Percentiles rank a stretch among this genome's conserved stretches.
Conservation (phyloP, 768 basidiomycete genomes). For the Albatrellus ellisii region DNA sequence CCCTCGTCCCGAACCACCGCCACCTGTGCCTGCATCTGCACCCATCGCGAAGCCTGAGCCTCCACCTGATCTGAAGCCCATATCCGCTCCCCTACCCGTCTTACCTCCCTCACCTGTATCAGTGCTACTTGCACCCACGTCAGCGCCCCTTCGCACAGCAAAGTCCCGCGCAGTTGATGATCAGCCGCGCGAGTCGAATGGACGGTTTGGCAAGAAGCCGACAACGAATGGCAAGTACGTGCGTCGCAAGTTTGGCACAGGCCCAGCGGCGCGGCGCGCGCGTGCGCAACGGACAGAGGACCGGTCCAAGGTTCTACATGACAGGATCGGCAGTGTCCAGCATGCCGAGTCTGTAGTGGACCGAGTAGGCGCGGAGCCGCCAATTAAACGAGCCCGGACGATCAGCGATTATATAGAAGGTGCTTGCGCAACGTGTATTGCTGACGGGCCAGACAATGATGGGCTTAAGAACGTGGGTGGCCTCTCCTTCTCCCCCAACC, state of each 20-base stretch:
- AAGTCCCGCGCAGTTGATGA: slow-evolving; percentile 31
- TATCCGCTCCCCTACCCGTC: background rate
- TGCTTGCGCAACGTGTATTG: no score
- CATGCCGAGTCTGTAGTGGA: background rate
- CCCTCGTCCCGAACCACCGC: slow-evolving; percentile 5
- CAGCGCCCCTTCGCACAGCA: slow-evolving; percentile 18
- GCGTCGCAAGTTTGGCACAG: slow-evolving; percentile 14
- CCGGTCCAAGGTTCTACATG: slow-evolving; percentile 10
- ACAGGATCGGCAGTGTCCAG: no score
- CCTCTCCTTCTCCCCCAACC: slow-evolving; percentile 20
- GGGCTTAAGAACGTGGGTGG: no score
- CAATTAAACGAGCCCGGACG: no score
- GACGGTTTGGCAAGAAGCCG: slow-evolving; percentile 54
- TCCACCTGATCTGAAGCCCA: background rate
- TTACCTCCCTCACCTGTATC: no score
- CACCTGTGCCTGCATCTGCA: background rate
- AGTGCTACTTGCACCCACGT: no score
- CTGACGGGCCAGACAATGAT: no score
- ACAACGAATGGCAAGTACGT: slow-evolving; percentile 31
- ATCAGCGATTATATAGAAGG: no score
- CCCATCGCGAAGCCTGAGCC: background rate
- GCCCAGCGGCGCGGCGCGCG: slow-evolving; percentile 4
- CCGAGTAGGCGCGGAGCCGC: background rate
- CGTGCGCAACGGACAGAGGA: slow-evolving; percentile 14
- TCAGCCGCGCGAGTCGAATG: slow-evolving; percentile 52